Percentiles rank a stretch among this genome's conserved stretches.
Evolutionary conservation across 352 stramenopile genomes (phyloP).

Genomic region (Hyaloperonospora arabidopsidis): DNA sequence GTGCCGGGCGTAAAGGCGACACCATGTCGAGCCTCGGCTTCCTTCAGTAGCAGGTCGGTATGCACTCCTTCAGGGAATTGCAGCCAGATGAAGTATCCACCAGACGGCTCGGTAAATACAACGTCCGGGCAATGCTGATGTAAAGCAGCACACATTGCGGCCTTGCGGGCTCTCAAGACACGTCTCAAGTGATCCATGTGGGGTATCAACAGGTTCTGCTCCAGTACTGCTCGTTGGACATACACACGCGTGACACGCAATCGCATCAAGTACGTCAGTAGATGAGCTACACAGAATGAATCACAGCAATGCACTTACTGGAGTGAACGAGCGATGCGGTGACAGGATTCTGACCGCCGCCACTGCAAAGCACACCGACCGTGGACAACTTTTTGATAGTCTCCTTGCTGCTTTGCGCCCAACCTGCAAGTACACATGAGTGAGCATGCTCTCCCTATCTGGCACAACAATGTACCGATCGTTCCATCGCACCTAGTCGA

Average conservation of each 20-base stretch:
- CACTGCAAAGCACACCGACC: constrained; percentile 71
- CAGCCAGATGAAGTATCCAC: constrained; percentile 83
- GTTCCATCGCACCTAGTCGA: constrained; percentile 56
- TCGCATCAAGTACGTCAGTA: constrained; percentile 3
- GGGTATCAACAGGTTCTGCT: constrained; percentile 39
- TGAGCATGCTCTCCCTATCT: no score
- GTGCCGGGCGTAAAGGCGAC: constrained; percentile 72
- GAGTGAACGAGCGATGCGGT: constrained; percentile 80
- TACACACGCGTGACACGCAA: constrained; percentile 21
- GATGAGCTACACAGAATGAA: background rate
- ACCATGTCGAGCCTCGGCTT: constrained; percentile 40
- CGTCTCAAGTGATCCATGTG: constrained; percentile 43
- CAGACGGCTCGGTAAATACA: constrained; percentile 51
- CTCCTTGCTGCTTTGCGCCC: constrained; percentile 48
- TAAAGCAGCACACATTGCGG: constrained; percentile 40
- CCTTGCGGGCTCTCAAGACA: constrained; percentile 39
- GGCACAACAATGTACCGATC: no score
- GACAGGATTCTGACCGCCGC: constrained; percentile 82
- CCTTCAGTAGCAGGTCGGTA: constrained; percentile 40
- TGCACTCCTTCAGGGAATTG: constrained; percentile 46
- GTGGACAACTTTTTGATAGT: constrained; percentile 53
- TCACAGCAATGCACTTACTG: constrained; percentile 28
- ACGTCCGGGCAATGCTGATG: constrained; percentile 33
- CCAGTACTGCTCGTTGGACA: constrained; percentile 34
- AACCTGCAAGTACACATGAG: constrained; percentile 27